Evolutionary conservation across 2,329 filamentous ascomycete species (phyloP).

Genomic region (Cryphonectria naterciae): DNA sequence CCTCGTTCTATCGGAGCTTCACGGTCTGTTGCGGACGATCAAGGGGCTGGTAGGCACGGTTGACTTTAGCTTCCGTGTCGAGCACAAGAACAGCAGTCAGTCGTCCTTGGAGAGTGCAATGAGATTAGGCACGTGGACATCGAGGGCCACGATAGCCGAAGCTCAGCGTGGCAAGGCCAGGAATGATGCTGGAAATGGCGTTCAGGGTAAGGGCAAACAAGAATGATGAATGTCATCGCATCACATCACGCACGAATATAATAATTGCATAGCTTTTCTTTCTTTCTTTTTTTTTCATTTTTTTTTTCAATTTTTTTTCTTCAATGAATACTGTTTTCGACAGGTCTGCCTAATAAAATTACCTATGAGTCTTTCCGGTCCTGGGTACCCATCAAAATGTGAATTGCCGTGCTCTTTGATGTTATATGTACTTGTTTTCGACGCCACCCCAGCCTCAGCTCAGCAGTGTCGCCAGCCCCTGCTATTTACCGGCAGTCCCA

Average conservation of each 20-base stretch:
- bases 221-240: background rate
- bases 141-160: slow-evolving; percentile 16
- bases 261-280: background rate
- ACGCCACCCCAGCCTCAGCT: too few relatives aligned
- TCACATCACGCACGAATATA: background rate
- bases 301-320: background rate
- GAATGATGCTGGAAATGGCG: background rate
- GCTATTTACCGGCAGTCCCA: background rate
- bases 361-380: background rate
- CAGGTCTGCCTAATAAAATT: too few relatives aligned
- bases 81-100: slow-evolving; percentile 28
- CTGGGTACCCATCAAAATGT: background rate
- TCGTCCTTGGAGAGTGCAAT: slow-evolving; percentile 16
- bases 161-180: background rate
- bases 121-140: slow-evolving; percentile 24
- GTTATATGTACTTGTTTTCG: too few relatives aligned
- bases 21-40: slow-evolving; percentile 63
- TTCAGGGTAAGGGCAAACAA: slow-evolving; percentile 21
- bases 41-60: slow-evolving; percentile 73
- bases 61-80: slow-evolving; percentile 71
- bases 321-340: background rate
- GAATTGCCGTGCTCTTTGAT: too few relatives aligned
- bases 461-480: too few relatives aligned
- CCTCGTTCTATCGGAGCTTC: slow-evolving; percentile 71
- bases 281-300: too few relatives aligned